A percentile compares a stretch with the other conserved stretches of the same genome.
These are phyloP conservation scores for Zoysia pacifica DNA, from an alignment of 176 grass and related monocot genomes.

Conservation along the genomic window DNA sequence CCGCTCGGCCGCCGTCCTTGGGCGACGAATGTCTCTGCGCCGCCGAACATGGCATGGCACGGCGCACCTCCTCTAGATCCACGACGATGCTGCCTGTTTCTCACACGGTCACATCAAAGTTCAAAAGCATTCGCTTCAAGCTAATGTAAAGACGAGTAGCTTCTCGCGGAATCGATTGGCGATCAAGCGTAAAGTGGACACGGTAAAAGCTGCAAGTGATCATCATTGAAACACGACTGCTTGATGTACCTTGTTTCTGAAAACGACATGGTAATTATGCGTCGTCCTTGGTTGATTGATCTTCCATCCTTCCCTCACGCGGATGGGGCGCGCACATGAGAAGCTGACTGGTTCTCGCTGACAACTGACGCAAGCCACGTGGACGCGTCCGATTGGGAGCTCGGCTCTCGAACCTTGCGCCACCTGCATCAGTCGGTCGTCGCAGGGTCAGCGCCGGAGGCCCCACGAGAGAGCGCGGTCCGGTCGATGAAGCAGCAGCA, in stretches of 20 bases:
- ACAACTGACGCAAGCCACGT: conserved; percentile 25
- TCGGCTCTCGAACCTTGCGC: conserved; percentile 9
- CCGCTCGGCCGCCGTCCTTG: background rate
- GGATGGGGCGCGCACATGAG: conserved; percentile 7
- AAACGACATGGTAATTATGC: background rate
- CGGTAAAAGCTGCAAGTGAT: conserved; percentile 27
- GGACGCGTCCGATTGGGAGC: background rate
- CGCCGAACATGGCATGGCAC: background rate
- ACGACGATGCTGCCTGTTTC: background rate
- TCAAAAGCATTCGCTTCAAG: conserved; percentile 41
- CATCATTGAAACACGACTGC: background rate
- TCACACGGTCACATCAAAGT: background rate
- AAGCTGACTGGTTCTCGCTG: background rate
- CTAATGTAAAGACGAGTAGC: conserved; percentile 20
- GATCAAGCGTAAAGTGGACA: background rate
- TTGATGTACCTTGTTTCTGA: background rate
- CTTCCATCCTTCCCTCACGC: background rate
- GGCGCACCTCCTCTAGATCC: conserved; percentile 31
- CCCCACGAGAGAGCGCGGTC: conserved; percentile 24
- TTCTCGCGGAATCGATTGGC: background rate
- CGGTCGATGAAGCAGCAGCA: background rate
- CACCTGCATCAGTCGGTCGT: background rate
- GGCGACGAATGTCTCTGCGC: conserved; percentile 37
- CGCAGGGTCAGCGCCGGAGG: background rate
- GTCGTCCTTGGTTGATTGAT: background rate